Evolutionary conservation across 495 filamentous ascomycete genomes (phyloP).

Genomic region (Polyplosphaeria fusca): DNA sequence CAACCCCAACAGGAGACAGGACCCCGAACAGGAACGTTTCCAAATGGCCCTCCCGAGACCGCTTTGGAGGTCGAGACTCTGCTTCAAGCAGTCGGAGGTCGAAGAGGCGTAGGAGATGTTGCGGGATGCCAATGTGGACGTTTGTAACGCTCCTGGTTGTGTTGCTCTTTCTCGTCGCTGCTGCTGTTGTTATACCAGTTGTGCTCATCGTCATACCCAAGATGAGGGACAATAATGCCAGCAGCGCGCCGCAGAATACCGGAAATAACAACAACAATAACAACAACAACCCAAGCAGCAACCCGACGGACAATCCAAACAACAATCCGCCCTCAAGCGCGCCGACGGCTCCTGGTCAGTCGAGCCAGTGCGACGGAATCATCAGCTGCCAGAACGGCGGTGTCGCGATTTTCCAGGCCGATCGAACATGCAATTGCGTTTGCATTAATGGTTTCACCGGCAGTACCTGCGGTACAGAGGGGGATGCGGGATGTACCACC

Average conservation of each 20-base stretch:
- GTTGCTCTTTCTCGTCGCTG: constrained; percentile 71
- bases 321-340: background rate
- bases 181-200: constrained; percentile 82
- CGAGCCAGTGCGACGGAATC: constrained; percentile 36
- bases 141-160: constrained; percentile 69
- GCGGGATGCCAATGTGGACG: constrained; percentile 78
- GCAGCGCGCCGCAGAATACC: constrained; percentile 36
- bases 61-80: background rate
- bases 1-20: constrained; percentile 44
- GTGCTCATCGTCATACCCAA: constrained; percentile 71
- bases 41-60: constrained; percentile 30
- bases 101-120: constrained; percentile 51
- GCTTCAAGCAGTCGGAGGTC: constrained; percentile 15
- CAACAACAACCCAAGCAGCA: constrained; percentile 2
- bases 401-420: constrained; percentile 58
- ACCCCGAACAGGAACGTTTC: constrained; percentile 39
- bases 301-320: constrained; percentile 1
- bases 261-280: constrained; percentile 10
- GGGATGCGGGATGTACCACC: constrained; percentile 68
- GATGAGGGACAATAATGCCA: constrained; percentile 45
- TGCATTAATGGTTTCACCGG: constrained; percentile 86
- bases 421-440: constrained; percentile 73
- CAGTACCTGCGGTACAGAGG: constrained; percentile 60
- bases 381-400: constrained; percentile 76
- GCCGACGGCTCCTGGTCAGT: constrained; percentile 11